Conservation (phyloP, 2,329 filamentous ascomycete genomes). For the Aspergillus sp. region DNA sequence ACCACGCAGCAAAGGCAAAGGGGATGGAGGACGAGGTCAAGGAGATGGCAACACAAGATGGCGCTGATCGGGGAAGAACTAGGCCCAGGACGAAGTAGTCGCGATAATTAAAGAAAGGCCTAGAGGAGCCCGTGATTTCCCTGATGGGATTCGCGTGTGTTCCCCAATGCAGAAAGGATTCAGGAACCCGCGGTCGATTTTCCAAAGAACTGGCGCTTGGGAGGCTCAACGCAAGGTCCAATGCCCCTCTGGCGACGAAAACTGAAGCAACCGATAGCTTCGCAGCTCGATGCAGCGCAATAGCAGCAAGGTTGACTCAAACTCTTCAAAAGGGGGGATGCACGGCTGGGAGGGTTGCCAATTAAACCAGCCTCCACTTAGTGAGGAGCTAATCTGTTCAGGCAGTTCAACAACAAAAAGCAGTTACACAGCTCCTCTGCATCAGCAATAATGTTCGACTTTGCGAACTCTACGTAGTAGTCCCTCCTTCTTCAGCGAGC, state of each 20-base stretch:
- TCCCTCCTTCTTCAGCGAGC: background rate
- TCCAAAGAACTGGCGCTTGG: background rate
- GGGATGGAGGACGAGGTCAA: conserved; percentile 12
- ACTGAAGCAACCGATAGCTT: background rate
- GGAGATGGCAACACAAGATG: conserved; percentile 11
- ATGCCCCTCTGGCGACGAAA: background rate
- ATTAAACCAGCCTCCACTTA: conserved; percentile 18
- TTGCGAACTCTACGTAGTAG: background rate
- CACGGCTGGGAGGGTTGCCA: conserved; percentile 11
- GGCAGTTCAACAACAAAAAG: conserved; percentile 9
- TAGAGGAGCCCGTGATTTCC: conserved; percentile 12
- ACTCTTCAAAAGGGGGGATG: conserved; percentile 14
- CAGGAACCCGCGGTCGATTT: conserved; percentile 4
- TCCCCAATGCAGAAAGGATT: background rate
- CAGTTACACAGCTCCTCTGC: background rate
- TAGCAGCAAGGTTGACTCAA: conserved; percentile 1
- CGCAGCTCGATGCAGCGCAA: background rate
- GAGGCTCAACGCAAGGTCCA: conserved; percentile 10
- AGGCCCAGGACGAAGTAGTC: conserved; percentile 9
- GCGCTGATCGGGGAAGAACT: conserved; percentile 15
- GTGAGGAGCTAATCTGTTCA: conserved; percentile 3
- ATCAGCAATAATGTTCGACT: background rate
- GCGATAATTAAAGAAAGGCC: conserved; percentile 2
- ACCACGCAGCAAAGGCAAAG: conserved; percentile 7
- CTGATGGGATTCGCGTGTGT: conserved; percentile 1